These are phyloP conservation scores for Daldinia decipiens DNA, from an alignment of 495 filamentous ascomycete genomes.

Conservation along the genomic window DNA sequence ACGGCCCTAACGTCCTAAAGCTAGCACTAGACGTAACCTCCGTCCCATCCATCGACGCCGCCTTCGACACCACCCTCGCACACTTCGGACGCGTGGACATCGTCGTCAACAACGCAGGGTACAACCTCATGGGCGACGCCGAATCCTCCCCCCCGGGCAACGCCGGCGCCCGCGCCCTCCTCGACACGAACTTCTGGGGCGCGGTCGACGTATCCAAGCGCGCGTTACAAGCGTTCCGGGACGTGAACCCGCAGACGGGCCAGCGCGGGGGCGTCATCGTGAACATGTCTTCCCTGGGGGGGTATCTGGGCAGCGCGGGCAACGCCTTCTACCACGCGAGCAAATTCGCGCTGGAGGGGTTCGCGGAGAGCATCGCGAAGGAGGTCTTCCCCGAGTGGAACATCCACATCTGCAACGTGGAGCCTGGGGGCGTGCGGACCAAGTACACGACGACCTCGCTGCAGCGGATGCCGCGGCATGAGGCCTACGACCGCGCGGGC, in stretches of 20 bases:
- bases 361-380: slow-evolving; percentile 62
- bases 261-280: slow-evolving; percentile 61
- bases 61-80: slow-evolving; percentile 52
- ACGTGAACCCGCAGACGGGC: slow-evolving; percentile 45
- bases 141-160: slow-evolving; percentile 53
- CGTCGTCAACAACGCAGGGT: slow-evolving; percentile 69
- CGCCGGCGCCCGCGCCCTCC: slow-evolving; percentile 50
- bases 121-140: slow-evolving; percentile 58
- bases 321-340: slow-evolving; percentile 65
- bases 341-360: slow-evolving; percentile 67
- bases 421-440: slow-evolving; percentile 62
- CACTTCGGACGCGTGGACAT: slow-evolving; percentile 62
- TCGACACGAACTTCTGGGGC: slow-evolving; percentile 67
- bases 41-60: slow-evolving; percentile 51
- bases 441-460: slow-evolving; percentile 47
- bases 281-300: slow-evolving; percentile 65
- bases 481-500: slow-evolving; percentile 52
- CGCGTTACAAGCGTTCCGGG: slow-evolving; percentile 59
- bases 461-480: slow-evolving; percentile 39
- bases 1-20: slow-evolving; percentile 55
- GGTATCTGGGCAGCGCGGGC: slow-evolving; percentile 57
- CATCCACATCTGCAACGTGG: slow-evolving; percentile 58
- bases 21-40: slow-evolving; percentile 59
- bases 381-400: slow-evolving; percentile 66
- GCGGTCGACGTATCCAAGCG: slow-evolving; percentile 57